Evolutionary conservation across 768 basidiomycete genomes (phyloP).

Genomic region (Paxillus rubicundulus): DNA sequence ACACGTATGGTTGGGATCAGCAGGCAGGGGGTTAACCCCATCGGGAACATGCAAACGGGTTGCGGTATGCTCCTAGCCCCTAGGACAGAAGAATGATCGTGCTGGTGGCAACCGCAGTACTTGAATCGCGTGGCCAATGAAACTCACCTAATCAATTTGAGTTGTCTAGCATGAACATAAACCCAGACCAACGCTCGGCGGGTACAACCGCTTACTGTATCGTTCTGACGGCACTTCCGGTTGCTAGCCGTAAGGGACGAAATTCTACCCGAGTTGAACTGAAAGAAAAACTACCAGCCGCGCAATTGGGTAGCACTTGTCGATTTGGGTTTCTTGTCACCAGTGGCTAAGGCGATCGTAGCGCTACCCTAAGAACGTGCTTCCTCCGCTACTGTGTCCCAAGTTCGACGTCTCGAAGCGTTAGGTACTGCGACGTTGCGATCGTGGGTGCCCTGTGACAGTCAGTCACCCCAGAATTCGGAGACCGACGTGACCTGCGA

Average conservation of each 20-base stretch:
- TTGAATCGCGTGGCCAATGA: neutral
- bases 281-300: neutral
- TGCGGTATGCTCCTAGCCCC: neutral
- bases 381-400: constrained; percentile 53
- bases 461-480: no score
- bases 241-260: no score
- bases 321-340: neutral
- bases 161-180: no score
- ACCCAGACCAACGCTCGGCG: no score
- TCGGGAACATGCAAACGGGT: constrained; percentile 28
- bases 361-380: neutral
- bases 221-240: no score
- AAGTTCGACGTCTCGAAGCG: constrained; percentile 57
- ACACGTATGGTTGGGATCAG: constrained; percentile 68
- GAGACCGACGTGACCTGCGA: no score
- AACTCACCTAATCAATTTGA: no score
- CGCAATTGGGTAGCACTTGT: neutral
- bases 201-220: no score
- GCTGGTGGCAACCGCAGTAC: neutral
- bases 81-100: neutral
- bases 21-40: constrained; percentile 30
- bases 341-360: neutral
- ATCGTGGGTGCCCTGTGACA: no score
- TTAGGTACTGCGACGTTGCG: no score
- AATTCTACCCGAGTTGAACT: no score